These are phyloP conservation scores for Torrubiellomyces zombiae DNA, from an alignment of 2,329 filamentous ascomycete genomes.

Conservation along the genomic window DNA sequence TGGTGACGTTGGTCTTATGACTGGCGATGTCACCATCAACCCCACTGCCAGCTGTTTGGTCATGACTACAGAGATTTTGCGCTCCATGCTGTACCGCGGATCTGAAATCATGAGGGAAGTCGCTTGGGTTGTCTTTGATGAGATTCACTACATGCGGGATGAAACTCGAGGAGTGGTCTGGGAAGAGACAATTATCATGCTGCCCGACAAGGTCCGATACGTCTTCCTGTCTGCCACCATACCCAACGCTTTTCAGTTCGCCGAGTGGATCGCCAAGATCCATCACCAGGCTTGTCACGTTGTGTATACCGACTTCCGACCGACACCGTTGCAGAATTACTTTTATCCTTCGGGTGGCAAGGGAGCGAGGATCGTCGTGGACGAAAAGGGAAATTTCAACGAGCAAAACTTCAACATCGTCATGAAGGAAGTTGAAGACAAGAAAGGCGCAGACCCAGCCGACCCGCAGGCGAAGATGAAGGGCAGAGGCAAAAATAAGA, in stretches of 20 bases:
- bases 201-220: slow-evolving; percentile 96
- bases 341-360: slow-evolving; percentile 89
- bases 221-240: slow-evolving; percentile 97
- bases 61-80: slow-evolving; percentile 98
- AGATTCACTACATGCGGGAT: slow-evolving; percentile 97
- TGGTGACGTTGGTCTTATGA: slow-evolving; percentile 95
- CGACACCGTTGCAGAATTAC: slow-evolving; percentile 92
- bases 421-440: slow-evolving; percentile 78
- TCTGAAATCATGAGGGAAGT: slow-evolving; percentile 99
- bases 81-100: slow-evolving; percentile 94
- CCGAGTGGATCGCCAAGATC: slow-evolving; percentile 97
- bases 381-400: slow-evolving; percentile 90
- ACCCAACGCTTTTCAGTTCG: slow-evolving; percentile 97
- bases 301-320: slow-evolving; percentile 96
- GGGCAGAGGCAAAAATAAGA: slow-evolving; percentile 84
- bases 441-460: slow-evolving; percentile 67
- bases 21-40: slow-evolving; percentile 97
- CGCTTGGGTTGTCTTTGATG: slow-evolving; percentile 95
- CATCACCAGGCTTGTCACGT: slow-evolving; percentile 97
- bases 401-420: slow-evolving; percentile 96
- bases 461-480: slow-evolving; percentile 67
- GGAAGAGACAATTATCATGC: slow-evolving; percentile 96
- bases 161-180: slow-evolving; percentile 90
- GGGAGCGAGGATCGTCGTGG: slow-evolving; percentile 85
- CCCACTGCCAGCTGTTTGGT: slow-evolving; percentile 94